phyloP scores from a whole-genome alignment of 768 basidiomycete species.

The Leccinum fibrillosum region DNA sequence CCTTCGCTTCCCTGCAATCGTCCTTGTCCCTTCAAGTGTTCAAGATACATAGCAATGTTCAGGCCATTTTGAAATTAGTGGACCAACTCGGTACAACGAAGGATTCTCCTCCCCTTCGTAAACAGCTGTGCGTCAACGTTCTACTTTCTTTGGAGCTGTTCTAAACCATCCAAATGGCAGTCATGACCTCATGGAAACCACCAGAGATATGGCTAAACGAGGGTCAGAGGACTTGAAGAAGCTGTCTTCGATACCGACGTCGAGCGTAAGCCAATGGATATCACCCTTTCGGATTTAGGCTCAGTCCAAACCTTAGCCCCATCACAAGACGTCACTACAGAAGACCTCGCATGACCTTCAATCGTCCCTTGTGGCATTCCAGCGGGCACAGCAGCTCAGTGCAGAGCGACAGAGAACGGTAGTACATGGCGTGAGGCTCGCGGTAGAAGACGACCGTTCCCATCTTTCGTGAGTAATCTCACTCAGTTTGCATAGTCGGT shows the following conservation, averaged over 20 bases:
- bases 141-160: background rate
- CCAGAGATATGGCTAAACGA: slow-evolving; percentile 91
- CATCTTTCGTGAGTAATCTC: slow-evolving; percentile 22
- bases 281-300: background rate
- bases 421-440: slow-evolving; percentile 81
- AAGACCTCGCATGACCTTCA: slow-evolving; percentile 95
- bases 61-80: slow-evolving; percentile 93
- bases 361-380: slow-evolving; percentile 85
- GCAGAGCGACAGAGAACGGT: slow-evolving; percentile 88
- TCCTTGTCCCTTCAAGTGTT: slow-evolving; percentile 91
- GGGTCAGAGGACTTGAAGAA: slow-evolving; percentile 93
- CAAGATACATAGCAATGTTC: slow-evolving; percentile 98
- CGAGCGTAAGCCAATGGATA: slow-evolving; percentile 44
- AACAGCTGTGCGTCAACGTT: slow-evolving; percentile 65
- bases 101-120: slow-evolving; percentile 77
- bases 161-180: slow-evolving; percentile 38
- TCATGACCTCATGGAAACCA: slow-evolving; percentile 92
- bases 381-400: slow-evolving; percentile 85
- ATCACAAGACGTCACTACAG: slow-evolving; percentile 78
- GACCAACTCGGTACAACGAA: slow-evolving; percentile 86
- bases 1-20: slow-evolving; percentile 72
- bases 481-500: background rate
- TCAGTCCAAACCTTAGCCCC: slow-evolving; percentile 46
- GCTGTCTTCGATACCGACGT: slow-evolving; percentile 63
- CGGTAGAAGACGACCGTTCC: slow-evolving; percentile 70